Evolutionary conservation across 176 grass and related monocot genomes (phyloP).

Genomic region (Oryza meyeriana): DNA sequence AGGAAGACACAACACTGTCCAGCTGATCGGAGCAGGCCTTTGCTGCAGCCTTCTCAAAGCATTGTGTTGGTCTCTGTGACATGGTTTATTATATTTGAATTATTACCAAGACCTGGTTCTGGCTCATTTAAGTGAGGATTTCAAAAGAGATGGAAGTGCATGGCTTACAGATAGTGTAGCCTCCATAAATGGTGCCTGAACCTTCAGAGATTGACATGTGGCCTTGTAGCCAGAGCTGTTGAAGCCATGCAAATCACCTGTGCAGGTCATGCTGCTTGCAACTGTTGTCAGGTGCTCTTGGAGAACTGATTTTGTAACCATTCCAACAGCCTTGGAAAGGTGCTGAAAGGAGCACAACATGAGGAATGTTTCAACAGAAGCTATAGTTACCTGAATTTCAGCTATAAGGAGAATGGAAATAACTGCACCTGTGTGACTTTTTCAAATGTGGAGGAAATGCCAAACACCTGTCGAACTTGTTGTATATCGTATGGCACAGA

Average conservation of each 20-base stretch:
- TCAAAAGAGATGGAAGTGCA: conserved; percentile 2
- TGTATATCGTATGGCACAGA: conserved; percentile 55
- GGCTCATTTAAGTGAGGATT: background rate
- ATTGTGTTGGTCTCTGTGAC: conserved; percentile 46
- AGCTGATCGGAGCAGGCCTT: conserved; percentile 56
- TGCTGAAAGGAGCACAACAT: conserved; percentile 37
- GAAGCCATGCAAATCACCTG: conserved; percentile 61
- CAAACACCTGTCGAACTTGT: conserved; percentile 44
- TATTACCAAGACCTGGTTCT: background rate
- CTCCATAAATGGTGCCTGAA: conserved; percentile 58
- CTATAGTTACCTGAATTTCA: conserved; percentile 15
- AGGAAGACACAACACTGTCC: conserved; percentile 51
- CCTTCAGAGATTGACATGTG: conserved; percentile 49
- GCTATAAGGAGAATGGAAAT: conserved; percentile 12
- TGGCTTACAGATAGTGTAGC: conserved; percentile 57
- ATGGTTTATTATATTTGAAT: conserved; percentile 21
- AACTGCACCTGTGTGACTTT: conserved; percentile 44
- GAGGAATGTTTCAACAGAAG: conserved; percentile 3
- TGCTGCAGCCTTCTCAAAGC: conserved; percentile 57
- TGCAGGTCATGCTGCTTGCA: conserved; percentile 64
- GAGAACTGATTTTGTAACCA: conserved; percentile 59
- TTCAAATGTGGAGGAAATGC: conserved; percentile 46
- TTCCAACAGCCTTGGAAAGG: conserved; percentile 49
- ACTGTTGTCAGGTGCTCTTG: conserved; percentile 51
- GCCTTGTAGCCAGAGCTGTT: conserved; percentile 47